Base-by-base conservation (phyloP, 2,329 filamentous ascomycete genomes). In the Albophoma yamanashiensis region DNA sequence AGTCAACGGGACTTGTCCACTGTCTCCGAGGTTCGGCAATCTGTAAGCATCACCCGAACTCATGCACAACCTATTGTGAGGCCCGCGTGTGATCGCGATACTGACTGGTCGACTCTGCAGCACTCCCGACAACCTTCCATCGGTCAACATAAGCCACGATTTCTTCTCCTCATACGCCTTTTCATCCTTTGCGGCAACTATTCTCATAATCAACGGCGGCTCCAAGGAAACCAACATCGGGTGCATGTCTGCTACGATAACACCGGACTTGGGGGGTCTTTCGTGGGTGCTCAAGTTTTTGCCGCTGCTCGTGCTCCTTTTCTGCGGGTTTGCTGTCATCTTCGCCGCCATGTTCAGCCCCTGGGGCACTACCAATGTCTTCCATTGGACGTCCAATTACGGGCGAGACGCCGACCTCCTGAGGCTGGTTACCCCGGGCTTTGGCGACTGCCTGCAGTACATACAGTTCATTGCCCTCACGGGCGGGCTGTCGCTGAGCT, bases 311-410 rank as follows among this genome's bases (percentile, higher is more conserved):
- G 84, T 97, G 31, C 79, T 99, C 39, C 76, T 93, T 3, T 79
- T 93, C 47, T 90, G 95, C 55, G 94, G 86, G 2, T 74, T 92
- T 61, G 91, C 92, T 17, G 96, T 93, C 8, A 78, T 92, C 42
- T 86, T 91, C 65, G 92, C 94, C 3, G 89, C 86, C 57, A 90
- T 95, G 43, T 93, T 86, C 70, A 97, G 92, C 69, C 94, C 94
- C 0, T 99, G 94, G 93, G 94, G 94, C 25, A 90, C 91, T 1
- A 85, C 85, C 9, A 89, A 99, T 70, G 81, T 93, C 25, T 97
- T 97, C 72, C 87, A 90, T 65, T 99, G 93, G 92, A 92, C 91
- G n/a, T 95, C 91, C 69, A 99, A 99, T 71, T 97, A 96, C 71
- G 94, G 94, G 42, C 86, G 93, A 66, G 94, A 99, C 67, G 89